Evolutionary conservation across 495 filamentous ascomycete species (phyloP), one percentile per base, ranked within the genome.

Genomic region (Xylaria cubensis): DNA sequence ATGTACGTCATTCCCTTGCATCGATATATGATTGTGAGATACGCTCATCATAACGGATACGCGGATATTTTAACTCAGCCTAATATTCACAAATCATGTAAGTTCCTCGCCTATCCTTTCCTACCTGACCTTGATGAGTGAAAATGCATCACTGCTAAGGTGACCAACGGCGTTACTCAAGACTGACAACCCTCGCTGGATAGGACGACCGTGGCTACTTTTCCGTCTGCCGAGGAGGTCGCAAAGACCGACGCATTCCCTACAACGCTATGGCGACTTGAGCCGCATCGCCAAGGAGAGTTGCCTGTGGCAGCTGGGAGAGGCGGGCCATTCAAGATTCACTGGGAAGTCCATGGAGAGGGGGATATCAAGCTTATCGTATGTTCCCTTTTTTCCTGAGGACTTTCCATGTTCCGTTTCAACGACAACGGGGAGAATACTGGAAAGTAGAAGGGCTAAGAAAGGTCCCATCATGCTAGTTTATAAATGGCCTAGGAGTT

Each of bases 291-390:
- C 42, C 83, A 86, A 41, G 92, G 89, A 19, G 84, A 84, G 64
- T 73, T 86, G n/a, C 77, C 86, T 2, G 91, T 93, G 46, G 92
- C 90, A 4, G 79, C 83, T 13, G 86, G 84, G 41, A 83, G 92
- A 73, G 92, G 91, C 26, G 91, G 92, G 0, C 92, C 92, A 0
- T 80, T 94, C 64, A 86, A 91, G 12, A 89, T 95, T 64, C 83
- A 87, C 58, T 94, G 90, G 83, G 92, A 97, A 76, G 85, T 94
- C 42, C 93, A 97, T 82, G 94, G 94, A 53, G 83, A 85, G 34
- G 94, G 94, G 0, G 87, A 89, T 13, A 82, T 87, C 36, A 89
- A 91, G 74, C 79, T 96, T 53, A 84, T 95, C 71, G 93, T 95
- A 86, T 64, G 91, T 86, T 53, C 24, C n/a, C 36, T 58, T 6